Base-by-base conservation (phyloP, 2,329 filamentous ascomycete genomes). In the Verruconis gallopava region DNA sequence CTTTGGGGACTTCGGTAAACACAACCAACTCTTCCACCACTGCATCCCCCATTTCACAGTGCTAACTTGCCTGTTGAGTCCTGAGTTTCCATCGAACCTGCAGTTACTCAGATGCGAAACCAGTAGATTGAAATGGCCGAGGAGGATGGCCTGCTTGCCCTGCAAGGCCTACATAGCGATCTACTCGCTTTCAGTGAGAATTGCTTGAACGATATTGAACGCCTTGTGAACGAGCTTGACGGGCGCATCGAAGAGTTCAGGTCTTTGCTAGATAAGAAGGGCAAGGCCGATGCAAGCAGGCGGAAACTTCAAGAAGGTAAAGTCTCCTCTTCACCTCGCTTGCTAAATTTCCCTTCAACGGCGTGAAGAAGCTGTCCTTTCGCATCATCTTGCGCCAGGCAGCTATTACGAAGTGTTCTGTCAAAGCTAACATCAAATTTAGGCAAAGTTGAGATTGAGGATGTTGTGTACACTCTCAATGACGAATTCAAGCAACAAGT, bases 81-180 rank as follows among this genome's bases (percentile, higher is more conserved):
- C n/a, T n/a, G n/a, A n/a, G n/a, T n/a, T n/a, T n/a, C n/a, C n/a
- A n/a, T n/a, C n/a, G 28, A 32, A 32, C 13, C 13, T 11, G 28
- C 11, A 12, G 28, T 32, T 32, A 13, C 34, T 19, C 17, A 9
- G 34, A 14, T 37, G 34, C n/a, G 9, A 9, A 9, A 9, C 34
- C n/a, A 15, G n/a, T 19, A 15, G 15, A 37, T 6, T 37, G 34
- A n/a, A 37, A 43, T 39, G 41, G 36, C 36, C 15, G 41, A 39
- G 33, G 25, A 35, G 21, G 40, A 42, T 13, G 21, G 22, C n/a
- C 32, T 44, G 11, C 25, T 41, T n/a, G 20, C 37, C 55, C 71
- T 93, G 56, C 79, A 88, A 66, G 79, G 77, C 60, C 77, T 98
- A 53, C 84, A 93, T 61, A 77, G 82, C 59, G 86, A 94, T 64